Evolutionary conservation across 192 early-diverging fungal species (phyloP).

Genomic region (Coemansia umbellata): DNA sequence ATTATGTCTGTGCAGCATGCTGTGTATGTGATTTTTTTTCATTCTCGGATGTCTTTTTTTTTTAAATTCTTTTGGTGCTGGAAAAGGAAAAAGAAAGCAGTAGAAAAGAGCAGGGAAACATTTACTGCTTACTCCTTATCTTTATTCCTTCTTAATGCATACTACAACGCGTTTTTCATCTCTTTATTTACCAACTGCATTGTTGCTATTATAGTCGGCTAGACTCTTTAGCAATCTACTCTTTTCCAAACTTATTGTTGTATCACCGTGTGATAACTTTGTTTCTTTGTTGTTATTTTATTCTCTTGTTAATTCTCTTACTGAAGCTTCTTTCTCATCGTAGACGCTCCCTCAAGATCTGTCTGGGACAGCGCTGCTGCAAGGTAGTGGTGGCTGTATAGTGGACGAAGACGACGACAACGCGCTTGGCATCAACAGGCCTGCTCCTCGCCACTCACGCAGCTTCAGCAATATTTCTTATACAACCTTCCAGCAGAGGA

Average conservation of each 20-base stretch:
- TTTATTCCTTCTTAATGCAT: no score
- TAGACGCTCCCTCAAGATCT: background rate
- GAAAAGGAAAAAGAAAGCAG: no score
- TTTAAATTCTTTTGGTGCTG: no score
- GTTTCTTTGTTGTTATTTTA: background rate
- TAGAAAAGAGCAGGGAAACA: no score
- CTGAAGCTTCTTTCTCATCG: background rate
- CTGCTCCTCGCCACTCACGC: slow-evolving; percentile 14
- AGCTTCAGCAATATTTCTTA: slow-evolving; percentile 11
- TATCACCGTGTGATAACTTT: background rate
- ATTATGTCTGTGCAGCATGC: no score
- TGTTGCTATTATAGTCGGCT: no score
- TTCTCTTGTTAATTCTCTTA: background rate
- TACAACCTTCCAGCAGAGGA: background rate
- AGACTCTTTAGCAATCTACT: no score
- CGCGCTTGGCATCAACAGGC: slow-evolving; percentile 1
- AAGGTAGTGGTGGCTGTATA: background rate
- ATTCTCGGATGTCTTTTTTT: no score
- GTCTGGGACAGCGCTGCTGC: background rate
- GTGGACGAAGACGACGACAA: background rate
- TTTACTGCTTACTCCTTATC: no score
- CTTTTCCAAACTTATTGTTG: background rate
- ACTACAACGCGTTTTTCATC: no score
- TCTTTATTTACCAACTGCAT: no score
- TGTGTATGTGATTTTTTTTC: no score